Percentiles rank a stretch among this genome's conserved stretches.
phyloP scores from a whole-genome alignment of 2,329 filamentous ascomycete genomes.

The Diaporthe sp. region DNA sequence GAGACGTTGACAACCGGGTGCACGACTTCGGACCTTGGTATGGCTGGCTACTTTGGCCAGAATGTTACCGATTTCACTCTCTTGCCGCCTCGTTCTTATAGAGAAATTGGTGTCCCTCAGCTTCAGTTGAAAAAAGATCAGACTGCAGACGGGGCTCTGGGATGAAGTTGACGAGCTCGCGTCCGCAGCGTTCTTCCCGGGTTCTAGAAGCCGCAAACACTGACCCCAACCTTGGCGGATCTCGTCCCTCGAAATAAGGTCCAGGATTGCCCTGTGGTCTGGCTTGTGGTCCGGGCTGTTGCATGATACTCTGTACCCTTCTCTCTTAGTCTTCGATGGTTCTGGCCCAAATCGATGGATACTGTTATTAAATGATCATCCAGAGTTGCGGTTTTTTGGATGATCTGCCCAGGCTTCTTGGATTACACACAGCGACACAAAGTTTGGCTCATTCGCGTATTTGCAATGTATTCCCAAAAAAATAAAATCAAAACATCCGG shows the following conservation, averaged over 20 bases:
- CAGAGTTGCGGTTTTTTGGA: not conserved
- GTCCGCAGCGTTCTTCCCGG: not conserved
- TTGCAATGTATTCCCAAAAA: too few species aligned
- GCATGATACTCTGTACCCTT: not conserved
- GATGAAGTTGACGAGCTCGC: not conserved
- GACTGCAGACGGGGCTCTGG: not conserved
- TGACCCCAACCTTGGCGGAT: not conserved
- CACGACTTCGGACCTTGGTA: not conserved
- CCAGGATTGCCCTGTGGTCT: not conserved
- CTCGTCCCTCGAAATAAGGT: not conserved
- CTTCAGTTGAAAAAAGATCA: not conserved
- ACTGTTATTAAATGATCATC: not conserved
- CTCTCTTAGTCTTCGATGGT: not conserved
- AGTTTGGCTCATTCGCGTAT: not conserved
- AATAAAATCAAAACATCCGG: too few species aligned
- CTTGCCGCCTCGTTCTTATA: not conserved
- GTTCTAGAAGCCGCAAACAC: conserved; percentile 2
- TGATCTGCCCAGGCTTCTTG: not conserved
- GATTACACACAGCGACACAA: not conserved
- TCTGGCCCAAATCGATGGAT: not conserved
- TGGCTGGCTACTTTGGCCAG: not conserved
- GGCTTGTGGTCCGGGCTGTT: not conserved
- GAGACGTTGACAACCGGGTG: not conserved
- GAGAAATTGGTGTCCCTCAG: not conserved
- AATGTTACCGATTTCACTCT: not conserved